Evolutionary conservation across 768 basidiomycete species (phyloP).

Genomic region (Phylloporus rhodoxanthus): DNA sequence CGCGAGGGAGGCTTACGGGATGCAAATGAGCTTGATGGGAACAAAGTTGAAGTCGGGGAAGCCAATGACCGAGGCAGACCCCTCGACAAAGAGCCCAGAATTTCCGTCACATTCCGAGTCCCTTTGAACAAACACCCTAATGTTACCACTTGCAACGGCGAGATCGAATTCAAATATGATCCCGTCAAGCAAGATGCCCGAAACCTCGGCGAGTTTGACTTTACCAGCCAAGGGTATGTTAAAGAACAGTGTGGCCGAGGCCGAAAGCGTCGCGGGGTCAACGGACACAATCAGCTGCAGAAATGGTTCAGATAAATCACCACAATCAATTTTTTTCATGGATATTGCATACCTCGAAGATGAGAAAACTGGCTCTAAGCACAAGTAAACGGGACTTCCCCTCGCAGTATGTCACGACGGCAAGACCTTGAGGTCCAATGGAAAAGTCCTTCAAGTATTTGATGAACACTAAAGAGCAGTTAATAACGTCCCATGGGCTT

Average conservation of each 20-base stretch:
- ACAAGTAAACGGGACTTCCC: neutral
- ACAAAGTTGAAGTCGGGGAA: neutral
- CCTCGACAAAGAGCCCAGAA: neutral
- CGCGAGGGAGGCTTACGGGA: neutral
- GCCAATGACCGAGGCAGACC: neutral
- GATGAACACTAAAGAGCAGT: neutral
- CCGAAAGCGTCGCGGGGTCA: neutral
- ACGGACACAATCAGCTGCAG: neutral
- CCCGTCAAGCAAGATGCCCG: neutral
- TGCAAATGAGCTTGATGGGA: neutral
- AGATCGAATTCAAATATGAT: neutral
- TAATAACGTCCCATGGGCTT: neutral
- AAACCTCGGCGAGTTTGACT: neutral
- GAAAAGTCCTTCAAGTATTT: neutral
- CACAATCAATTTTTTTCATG: neutral
- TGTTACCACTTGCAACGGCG: neutral
- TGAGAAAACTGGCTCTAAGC: neutral
- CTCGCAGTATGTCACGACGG: neutral
- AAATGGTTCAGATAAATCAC: neutral
- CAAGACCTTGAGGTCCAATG: neutral
- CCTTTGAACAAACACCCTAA: neutral
- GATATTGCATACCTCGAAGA: neutral
- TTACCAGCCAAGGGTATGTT: neutral
- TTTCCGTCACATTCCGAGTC: neutral
- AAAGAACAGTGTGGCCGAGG: neutral